phyloP scores from a whole-genome alignment of 495 filamentous ascomycete genomes.

The Podospora conica region DNA sequence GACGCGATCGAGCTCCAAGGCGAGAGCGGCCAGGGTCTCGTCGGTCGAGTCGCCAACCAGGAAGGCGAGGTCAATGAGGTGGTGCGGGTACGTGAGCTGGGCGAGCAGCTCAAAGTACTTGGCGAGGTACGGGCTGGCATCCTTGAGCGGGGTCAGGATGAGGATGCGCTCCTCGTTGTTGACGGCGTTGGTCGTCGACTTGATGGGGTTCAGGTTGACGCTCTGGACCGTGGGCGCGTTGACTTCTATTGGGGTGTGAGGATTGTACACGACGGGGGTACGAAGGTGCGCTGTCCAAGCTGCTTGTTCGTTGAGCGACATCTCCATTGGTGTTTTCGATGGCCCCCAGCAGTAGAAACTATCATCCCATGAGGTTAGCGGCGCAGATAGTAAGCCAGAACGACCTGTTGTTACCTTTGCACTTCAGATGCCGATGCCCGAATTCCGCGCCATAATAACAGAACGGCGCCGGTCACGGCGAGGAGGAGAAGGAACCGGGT shows the following conservation, averaged over 20 bases:
- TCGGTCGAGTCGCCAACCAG: conserved; percentile 87
- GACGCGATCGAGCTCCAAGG: conserved; percentile 77
- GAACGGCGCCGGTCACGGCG: conserved; percentile 61
- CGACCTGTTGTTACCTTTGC: conserved; percentile 65
- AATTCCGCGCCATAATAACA: conserved; percentile 88
- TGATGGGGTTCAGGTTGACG: conserved; percentile 79
- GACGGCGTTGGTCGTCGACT: conserved; percentile 70
- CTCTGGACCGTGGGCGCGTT: conserved; percentile 71
- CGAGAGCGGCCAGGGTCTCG: conserved; percentile 76
- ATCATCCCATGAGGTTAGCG: conserved; percentile 13
- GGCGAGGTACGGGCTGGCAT: conserved; percentile 71
- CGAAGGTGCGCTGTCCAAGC: conserved; percentile 82
- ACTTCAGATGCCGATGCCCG: conserved; percentile 76
- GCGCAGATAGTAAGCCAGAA: not conserved
- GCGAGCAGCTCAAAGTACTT: conserved; percentile 92
- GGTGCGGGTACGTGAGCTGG: conserved; percentile 87
- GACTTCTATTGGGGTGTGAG: conserved; percentile 78
- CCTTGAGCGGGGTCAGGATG: conserved; percentile 88
- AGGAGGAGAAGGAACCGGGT: conserved; percentile 74
- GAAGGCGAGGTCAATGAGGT: conserved; percentile 92
- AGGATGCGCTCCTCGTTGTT: conserved; percentile 83
- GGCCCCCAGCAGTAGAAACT: conserved; percentile 98
- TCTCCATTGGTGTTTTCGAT: conserved; percentile 85
- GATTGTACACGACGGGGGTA: conserved; percentile 93
- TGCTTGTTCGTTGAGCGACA: conserved; percentile 82